Evolutionary conservation across 768 basidiomycete genomes (phyloP).

Genomic region (Lactarius deliciosus): DNA sequence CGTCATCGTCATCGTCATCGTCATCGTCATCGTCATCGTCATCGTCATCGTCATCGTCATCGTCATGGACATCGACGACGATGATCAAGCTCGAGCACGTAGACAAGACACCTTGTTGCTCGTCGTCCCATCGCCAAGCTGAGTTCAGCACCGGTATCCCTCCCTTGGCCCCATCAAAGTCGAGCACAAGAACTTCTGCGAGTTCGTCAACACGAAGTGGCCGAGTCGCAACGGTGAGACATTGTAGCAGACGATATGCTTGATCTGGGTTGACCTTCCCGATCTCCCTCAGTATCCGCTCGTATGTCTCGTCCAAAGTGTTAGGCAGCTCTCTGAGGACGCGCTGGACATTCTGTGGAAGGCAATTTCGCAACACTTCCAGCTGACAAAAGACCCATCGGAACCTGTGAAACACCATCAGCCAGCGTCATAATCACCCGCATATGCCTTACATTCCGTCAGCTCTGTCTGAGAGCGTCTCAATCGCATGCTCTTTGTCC

Average conservation of each 20-base stretch:
- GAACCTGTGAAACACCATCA: neutral
- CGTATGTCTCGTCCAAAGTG: neutral
- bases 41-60: no score
- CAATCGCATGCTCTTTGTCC: neutral
- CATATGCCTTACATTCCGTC: neutral
- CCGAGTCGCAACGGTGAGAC: neutral
- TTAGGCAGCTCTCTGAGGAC: neutral
- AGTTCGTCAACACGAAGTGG: neutral
- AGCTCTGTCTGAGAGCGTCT: neutral
- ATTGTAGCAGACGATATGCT: neutral
- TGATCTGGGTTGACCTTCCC: neutral
- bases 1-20: no score
- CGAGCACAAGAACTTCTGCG: neutral
- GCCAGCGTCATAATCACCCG: neutral
- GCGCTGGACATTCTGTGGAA: neutral
- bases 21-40: no score
- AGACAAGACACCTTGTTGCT: neutral
- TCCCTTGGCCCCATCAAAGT: neutral
- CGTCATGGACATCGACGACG: no score
- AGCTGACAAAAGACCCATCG: neutral
- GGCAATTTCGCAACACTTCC: neutral
- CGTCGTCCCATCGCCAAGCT: no score
- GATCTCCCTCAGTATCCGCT: neutral
- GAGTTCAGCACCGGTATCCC: neutral
- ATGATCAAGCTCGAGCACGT: neutral